phyloP scores from a whole-genome alignment of 768 basidiomycete species.

The Leucogyrophana mollusca region DNA sequence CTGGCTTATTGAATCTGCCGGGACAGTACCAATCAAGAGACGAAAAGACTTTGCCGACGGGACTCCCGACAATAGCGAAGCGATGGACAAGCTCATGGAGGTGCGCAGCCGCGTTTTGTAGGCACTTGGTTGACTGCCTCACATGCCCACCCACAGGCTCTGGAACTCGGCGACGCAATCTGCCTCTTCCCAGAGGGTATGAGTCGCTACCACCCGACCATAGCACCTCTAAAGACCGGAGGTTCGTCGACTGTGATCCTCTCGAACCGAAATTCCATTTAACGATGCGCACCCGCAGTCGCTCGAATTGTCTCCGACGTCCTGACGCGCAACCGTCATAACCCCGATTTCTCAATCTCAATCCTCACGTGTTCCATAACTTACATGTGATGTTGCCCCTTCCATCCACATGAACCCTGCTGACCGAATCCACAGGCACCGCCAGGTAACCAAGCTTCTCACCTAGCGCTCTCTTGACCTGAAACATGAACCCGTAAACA shows the following conservation, averaged over 20 bases:
- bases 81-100: conserved; percentile 68
- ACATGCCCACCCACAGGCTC: conserved; percentile 45
- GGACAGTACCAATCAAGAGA: conserved; percentile 81
- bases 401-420: conserved; percentile 2
- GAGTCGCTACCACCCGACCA: conserved; percentile 83
- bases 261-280: conserved; percentile 1
- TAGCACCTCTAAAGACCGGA: conserved; percentile 86
- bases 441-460: conserved; percentile 22
- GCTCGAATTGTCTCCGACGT: conserved; percentile 81
- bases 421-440: conserved; percentile 50
- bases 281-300: conserved; percentile 42
- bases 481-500: no score
- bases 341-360: conserved; percentile 70
- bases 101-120: conserved; percentile 32
- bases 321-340: conserved; percentile 63
- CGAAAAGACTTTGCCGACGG: conserved; percentile 64
- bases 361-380: conserved; percentile 80
- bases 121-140: conserved; percentile 9
- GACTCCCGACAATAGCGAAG: conserved; percentile 61
- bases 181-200: conserved; percentile 87
- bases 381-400: conserved; percentile 53
- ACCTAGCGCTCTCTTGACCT: no score
- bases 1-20: conserved; percentile 88
- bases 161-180: conserved; percentile 74
- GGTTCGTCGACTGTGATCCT: conserved; percentile 39